Evolutionary conservation across 176 grass and related monocot species (phyloP).

Genomic region (Eragrostis nindensis): DNA sequence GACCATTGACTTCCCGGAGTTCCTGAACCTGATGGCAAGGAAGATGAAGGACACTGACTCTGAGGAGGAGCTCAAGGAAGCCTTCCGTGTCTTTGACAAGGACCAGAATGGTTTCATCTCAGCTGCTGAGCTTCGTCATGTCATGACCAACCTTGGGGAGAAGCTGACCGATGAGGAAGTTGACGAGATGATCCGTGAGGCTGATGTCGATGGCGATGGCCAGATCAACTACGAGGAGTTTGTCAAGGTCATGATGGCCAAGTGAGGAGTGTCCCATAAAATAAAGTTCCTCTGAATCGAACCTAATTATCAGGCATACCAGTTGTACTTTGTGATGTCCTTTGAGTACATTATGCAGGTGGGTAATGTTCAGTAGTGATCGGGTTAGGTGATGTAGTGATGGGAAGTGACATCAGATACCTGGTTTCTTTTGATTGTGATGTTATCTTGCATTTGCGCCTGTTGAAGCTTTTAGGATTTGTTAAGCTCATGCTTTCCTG

Average conservation of each 20-base stretch:
- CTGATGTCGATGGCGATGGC: conserved; percentile 65
- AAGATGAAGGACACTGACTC: conserved; percentile 84
- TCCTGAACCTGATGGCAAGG: conserved; percentile 73
- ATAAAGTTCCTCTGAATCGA: conserved; percentile 41
- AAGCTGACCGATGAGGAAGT: conserved; percentile 75
- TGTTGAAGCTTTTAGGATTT: conserved; percentile 46
- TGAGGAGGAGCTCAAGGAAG: conserved; percentile 79
- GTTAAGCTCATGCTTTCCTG: conserved; percentile 12
- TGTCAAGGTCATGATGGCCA: conserved; percentile 83
- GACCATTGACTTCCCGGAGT: conserved; percentile 77
- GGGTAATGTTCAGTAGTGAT: conserved; percentile 42
- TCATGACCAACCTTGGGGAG: conserved; percentile 82
- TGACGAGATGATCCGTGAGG: conserved; percentile 74
- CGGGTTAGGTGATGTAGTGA: conserved; percentile 52
- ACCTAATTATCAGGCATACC: conserved; percentile 22
- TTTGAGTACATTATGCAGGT: conserved; percentile 20
- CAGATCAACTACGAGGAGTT: conserved; percentile 85
- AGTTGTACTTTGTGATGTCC: conserved; percentile 50
- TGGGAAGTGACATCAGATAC: conserved; percentile 43
- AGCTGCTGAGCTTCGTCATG: conserved; percentile 76
- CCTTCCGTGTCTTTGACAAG: conserved; percentile 75
- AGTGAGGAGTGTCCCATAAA: conserved; percentile 49
- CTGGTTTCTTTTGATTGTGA: conserved; percentile 55
- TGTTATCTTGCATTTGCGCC: conserved; percentile 33
- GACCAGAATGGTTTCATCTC: conserved; percentile 85